A percentile compares a stretch with the other conserved stretches of the same genome.
phyloP scores from a whole-genome alignment of 1,139 yeast species.

The Geotrichum reessii region DNA sequence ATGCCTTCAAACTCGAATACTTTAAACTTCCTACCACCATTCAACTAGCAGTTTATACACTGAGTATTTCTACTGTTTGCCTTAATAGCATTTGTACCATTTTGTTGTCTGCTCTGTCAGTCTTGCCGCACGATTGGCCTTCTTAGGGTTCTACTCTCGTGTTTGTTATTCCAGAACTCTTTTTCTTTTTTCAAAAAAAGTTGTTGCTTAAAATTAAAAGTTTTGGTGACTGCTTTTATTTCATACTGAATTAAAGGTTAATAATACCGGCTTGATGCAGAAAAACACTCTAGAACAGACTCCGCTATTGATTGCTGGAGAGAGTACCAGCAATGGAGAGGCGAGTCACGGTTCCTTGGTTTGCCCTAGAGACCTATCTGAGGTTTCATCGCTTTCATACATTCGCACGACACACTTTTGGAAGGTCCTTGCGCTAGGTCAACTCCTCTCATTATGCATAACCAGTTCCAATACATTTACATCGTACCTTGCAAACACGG shows the following conservation, averaged over 20 bases:
- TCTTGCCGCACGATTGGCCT: constrained; percentile 21
- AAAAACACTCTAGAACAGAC: neutral
- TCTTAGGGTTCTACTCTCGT: constrained; percentile 23
- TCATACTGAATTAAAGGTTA: too few species aligned
- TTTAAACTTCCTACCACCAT: neutral
- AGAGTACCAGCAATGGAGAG: neutral
- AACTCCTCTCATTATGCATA: constrained; percentile 39
- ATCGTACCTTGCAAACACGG: constrained; percentile 36
- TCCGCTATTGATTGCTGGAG: neutral
- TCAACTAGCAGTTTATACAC: neutral
- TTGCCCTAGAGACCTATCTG: neutral
- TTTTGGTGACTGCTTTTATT: neutral
- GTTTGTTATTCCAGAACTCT: constrained; percentile 17
- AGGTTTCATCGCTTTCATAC: constrained; percentile 29
- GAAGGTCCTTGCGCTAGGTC: constrained; percentile 41
- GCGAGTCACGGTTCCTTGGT: neutral
- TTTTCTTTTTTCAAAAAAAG: neutral
- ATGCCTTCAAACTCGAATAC: neutral
- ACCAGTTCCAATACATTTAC: constrained; percentile 44
- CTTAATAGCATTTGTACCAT: neutral
- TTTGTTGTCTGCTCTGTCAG: neutral
- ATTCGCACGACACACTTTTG: constrained; percentile 37
- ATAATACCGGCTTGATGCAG: neutral
- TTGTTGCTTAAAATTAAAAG: neutral
- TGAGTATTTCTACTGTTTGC: neutral